Conservation (phyloP, 805 yeast species). For the Candida krabiensis region DNA sequence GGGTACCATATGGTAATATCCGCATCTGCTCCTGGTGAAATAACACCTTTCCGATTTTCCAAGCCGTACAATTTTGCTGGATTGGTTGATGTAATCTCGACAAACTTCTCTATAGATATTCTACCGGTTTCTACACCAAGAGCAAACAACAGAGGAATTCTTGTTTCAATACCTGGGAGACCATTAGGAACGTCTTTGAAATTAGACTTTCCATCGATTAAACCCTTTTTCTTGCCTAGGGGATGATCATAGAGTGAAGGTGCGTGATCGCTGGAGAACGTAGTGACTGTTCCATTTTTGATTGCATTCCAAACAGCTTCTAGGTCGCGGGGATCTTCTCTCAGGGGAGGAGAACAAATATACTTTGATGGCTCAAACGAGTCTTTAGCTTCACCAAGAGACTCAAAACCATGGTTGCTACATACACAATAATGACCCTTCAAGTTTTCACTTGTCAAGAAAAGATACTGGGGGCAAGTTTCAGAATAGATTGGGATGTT, state of each 20-base stretch:
- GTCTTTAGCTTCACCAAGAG: conserved; percentile 35
- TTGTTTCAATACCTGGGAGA: conserved; percentile 46
- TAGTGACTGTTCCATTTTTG: conserved; percentile 45
- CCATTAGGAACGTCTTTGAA: conserved; percentile 47
- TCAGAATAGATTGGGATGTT: conserved; percentile 44
- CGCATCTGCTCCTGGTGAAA: conserved; percentile 47
- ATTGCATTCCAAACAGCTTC: conserved; percentile 46
- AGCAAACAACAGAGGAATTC: conserved; percentile 41
- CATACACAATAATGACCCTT: conserved; percentile 22
- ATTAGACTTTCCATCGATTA: conserved; percentile 38
- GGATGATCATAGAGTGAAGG: conserved; percentile 42
- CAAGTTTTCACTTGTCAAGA: conserved; percentile 39
- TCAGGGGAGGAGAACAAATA: conserved; percentile 48
- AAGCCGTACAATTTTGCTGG: conserved; percentile 47
- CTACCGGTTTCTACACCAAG: conserved; percentile 42
- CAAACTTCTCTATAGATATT: conserved; percentile 41
- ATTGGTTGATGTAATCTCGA: conserved; percentile 43
- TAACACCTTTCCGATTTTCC: conserved; percentile 39
- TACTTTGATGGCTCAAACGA: conserved; percentile 31
- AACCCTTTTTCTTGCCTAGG: conserved; percentile 41
- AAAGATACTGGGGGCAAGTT: conserved; percentile 49
- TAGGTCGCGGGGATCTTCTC: conserved; percentile 37
- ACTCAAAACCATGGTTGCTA: conserved; percentile 30
- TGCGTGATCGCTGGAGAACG: conserved; percentile 45
- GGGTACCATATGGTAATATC: conserved; percentile 51